Evolutionary conservation across 2,329 filamentous ascomycete species (phyloP), one percentile per base, ranked within the genome.

Genomic region (Trichoderma gracile): DNA sequence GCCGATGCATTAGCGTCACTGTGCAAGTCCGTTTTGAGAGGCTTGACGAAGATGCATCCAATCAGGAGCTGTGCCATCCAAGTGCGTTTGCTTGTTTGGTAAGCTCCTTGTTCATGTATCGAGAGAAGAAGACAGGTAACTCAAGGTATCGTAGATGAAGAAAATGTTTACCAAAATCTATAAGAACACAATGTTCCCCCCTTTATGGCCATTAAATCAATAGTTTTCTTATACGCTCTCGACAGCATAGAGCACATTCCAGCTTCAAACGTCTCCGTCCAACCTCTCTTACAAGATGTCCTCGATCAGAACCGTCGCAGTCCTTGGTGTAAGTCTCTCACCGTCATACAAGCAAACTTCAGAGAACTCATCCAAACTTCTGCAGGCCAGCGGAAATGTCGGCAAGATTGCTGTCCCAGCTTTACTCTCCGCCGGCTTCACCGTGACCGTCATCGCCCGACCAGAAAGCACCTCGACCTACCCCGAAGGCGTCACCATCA

Each of bases 1-100:
- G 57, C 57, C 57, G 57, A 52, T 61, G 57, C 57, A 61, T 61
- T 61, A 61, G 57, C 57, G 47, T 47, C 23, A 23, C 17, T 40
- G 10, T 50, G 47, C 21, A 50, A 59, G 40, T 59, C 56, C 56
- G 14, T 61, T 61, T 61, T 61, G 23, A 49, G 57, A 49, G 21
- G 23, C 17, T 42, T 14, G 23, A 45, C 8, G 57, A 50, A 12
- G 23, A 40, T 43, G 38, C 47, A 17, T 43, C 57, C 57, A 61
- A 61, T 61, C 57, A 52, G 57, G 43, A 19, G 45, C 21, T 40
- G 21, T 23, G 21, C 21, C 27, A 10, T 45, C 30, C 14, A 47
- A 52, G 47, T 27, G 10, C 45, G 40, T 38, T 10, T 27, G 12
- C 52, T 8, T 42, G 30, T n/a, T 42, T 19, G 19, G 2, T 6